Evolutionary conservation across 768 basidiomycete genomes (phyloP).

Genomic region (Sutorius australiensis): DNA sequence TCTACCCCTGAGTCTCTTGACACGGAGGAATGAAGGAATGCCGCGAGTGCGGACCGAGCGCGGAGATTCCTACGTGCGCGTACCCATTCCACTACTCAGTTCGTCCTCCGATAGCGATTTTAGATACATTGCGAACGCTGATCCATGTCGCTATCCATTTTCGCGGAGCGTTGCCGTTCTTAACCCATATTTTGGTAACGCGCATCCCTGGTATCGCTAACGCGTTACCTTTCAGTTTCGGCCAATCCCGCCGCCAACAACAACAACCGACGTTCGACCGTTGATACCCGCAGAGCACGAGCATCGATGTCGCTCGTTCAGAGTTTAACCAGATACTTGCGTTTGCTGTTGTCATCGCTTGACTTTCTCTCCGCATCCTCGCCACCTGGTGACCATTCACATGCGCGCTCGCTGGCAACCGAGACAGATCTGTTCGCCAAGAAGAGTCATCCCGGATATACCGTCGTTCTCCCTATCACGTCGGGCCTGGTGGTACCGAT

Average conservation of each 20-base stretch:
- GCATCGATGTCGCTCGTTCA: background rate
- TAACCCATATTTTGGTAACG: background rate
- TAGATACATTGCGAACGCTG: background rate
- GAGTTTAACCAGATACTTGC: background rate
- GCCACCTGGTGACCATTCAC: background rate
- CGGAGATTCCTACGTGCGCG: background rate
- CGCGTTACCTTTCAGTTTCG: background rate
- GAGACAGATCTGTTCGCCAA: background rate
- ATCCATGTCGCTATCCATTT: background rate
- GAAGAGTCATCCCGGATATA: background rate
- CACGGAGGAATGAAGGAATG: too few relatives aligned
- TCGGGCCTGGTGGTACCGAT: background rate
- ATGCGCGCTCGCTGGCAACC: background rate
- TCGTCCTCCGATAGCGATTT: background rate
- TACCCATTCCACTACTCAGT: background rate
- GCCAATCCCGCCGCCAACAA: background rate
- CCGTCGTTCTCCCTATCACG: background rate
- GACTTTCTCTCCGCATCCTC: background rate
- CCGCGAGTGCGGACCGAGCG: background rate
- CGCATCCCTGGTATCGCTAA: background rate
- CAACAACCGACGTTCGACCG: too few relatives aligned
- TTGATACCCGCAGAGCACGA: background rate
- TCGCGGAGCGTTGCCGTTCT: background rate
- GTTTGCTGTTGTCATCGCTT: background rate
- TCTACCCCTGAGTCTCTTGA: background rate